Evolutionary conservation across 2,329 filamentous ascomycete species (phyloP).

Genomic region (Graphiopsis chlorocephala): DNA sequence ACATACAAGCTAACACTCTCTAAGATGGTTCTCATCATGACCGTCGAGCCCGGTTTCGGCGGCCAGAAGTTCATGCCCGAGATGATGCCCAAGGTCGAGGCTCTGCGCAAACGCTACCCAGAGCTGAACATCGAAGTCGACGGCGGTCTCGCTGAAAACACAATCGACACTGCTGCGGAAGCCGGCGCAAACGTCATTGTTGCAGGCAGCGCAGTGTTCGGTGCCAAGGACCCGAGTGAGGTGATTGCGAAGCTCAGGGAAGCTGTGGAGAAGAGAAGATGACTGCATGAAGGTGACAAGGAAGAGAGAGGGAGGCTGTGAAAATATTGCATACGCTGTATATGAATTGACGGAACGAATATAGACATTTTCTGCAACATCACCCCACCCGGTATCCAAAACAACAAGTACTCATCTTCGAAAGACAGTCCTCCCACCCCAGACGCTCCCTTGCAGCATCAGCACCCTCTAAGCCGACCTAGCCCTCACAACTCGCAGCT

Average conservation of each 20-base stretch:
- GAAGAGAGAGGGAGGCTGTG: not conserved
- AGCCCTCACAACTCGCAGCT: not conserved
- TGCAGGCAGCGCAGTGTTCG: conserved; percentile 92
- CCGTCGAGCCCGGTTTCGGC: conserved; percentile 93
- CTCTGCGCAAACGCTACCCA: conserved; percentile 78
- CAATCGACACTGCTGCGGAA: conserved; percentile 90
- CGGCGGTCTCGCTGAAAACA: conserved; percentile 81
- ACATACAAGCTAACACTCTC: conserved; percentile 12
- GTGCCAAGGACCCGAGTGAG: conserved; percentile 80
- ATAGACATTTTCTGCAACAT: not conserved
- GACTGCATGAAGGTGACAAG: conserved; percentile 15
- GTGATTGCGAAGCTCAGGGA: conserved; percentile 80
- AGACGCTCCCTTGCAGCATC: not conserved
- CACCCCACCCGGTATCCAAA: not conserved
- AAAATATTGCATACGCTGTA: not conserved
- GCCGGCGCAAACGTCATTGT: conserved; percentile 98
- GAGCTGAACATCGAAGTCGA: conserved; percentile 97
- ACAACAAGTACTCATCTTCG: not conserved
- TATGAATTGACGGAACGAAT: not conserved
- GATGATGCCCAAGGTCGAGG: conserved; percentile 89
- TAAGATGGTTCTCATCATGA: conserved; percentile 96
- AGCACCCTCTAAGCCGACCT: not conserved
- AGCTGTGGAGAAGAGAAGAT: conserved; percentile 65
- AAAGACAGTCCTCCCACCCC: not conserved
- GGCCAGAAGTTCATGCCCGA: conserved; percentile 98